Percentiles rank a stretch among this genome's conserved stretches.
These are phyloP conservation scores for Aspergillus fructus DNA, from an alignment of 2,329 filamentous ascomycete species.

Conservation along the genomic window DNA sequence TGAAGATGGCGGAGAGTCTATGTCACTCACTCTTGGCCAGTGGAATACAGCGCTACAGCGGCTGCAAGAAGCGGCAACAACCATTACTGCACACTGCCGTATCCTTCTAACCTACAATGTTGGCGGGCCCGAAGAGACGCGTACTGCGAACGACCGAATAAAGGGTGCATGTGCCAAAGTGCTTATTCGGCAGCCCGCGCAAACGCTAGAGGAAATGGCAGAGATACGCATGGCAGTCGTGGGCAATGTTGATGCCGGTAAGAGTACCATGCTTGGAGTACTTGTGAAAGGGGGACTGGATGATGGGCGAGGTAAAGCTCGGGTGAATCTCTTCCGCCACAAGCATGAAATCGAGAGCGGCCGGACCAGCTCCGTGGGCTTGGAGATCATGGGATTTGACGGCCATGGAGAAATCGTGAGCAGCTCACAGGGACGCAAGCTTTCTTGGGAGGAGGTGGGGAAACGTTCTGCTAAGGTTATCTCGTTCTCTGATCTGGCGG, in stretches of 20 bases:
- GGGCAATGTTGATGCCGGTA: constrained; percentile 95
- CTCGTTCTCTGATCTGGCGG: constrained; percentile 90
- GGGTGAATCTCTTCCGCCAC: constrained; percentile 93
- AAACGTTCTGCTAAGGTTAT: constrained; percentile 94
- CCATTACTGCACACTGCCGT: constrained; percentile 70
- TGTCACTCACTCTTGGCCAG: constrained; percentile 71
- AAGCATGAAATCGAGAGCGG: constrained; percentile 98
- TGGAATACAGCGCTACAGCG: constrained; percentile 72
- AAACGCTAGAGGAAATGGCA: constrained; percentile 79
- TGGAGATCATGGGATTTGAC: constrained; percentile 99
- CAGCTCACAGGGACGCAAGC: constrained; percentile 77
- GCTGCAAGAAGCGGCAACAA: constrained; percentile 64
- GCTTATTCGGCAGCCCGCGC: constrained; percentile 73
- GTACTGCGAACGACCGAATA: constrained; percentile 63
- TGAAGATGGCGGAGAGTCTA: constrained; percentile 83
- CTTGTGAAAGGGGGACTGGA: constrained; percentile 94
- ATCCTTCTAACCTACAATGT: constrained; percentile 89
- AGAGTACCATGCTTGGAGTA: constrained; percentile 93
- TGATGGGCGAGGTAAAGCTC: constrained; percentile 88
- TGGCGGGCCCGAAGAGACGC: constrained; percentile 71
- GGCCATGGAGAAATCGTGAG: constrained; percentile 78
- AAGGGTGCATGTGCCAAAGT: constrained; percentile 81
- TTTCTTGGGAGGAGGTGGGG: constrained; percentile 98
- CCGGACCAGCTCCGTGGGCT: constrained; percentile 90
- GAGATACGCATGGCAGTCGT: constrained; percentile 96